Evolutionary conservation across 2,329 filamentous ascomycete genomes (phyloP), one percentile per base, ranked within the genome.

Genomic region (Diaporthe vexans): DNA sequence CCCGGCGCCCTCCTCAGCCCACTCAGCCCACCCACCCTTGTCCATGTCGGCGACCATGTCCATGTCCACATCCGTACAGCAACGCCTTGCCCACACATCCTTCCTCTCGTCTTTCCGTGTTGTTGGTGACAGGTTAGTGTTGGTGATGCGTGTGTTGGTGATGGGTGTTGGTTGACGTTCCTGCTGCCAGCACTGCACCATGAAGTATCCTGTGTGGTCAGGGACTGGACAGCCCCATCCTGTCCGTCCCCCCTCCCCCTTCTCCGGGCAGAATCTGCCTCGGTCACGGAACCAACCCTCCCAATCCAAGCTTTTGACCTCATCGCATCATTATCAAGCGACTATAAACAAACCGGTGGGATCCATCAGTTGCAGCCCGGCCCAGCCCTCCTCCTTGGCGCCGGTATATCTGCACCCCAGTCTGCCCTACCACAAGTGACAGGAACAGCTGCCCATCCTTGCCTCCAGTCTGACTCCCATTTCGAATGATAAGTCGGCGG

Each of bases 331-430:
- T 54, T 46, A 46, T 52, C 63, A 63, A 63, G 43, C 35, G 21
- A 59, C 56, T 35, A 70, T 70, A 70, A 46, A 70, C 67, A 70
- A 70, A 43, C 67, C 67, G 54, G 57, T 72, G 57, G 69, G 57
- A 63, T 72, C 57, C 46, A 72, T 54, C 2, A 48, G 40, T 54
- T 63, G 58, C 54, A 72, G 17, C 57, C 57, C 57, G 69, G 46
- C 69, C 57, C 69, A 61, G 69, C 46, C 57, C 56, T 54, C 69
- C 37, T 63, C 29, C 46, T 67, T 52, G 63, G 63, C 63, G 46
- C 33, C 69, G 57, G 54, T 72, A 72, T 72, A 72, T 63, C 69
- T 72, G 57, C 37, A 72, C 69, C 69, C 69, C 57, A 43, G 57
- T 72, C 57, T 72, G 54, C 46, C 46, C 69, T 72, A 54, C 43